Evolutionary conservation across 768 basidiomycete species (phyloP).

Genomic region (Termitomyces sp.): DNA sequence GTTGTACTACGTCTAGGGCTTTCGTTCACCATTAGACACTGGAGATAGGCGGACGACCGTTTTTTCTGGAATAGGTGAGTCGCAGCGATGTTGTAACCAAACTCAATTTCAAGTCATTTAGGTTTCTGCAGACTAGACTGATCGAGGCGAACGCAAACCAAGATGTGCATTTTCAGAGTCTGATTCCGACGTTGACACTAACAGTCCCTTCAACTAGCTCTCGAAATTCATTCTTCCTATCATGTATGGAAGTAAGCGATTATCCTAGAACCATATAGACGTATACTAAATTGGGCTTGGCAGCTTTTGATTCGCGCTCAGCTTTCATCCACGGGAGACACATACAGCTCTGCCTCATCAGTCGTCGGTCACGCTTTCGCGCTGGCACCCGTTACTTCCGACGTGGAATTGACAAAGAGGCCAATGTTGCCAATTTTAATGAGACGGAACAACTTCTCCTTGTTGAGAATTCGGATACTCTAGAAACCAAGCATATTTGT

Average conservation of each 20-base stretch:
- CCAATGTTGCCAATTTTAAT: slow-evolving; percentile 95
- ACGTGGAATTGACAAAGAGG: slow-evolving; percentile 83
- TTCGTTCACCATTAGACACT: neutral
- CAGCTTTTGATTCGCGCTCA: slow-evolving; percentile 84
- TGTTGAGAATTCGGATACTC: slow-evolving; percentile 50
- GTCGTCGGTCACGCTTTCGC: slow-evolving; percentile 88
- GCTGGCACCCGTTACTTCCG: slow-evolving; percentile 98
- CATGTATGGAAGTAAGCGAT: slow-evolving; percentile 84
- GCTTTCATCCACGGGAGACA: slow-evolving; percentile 70
- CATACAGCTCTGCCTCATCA: slow-evolving; percentile 82
- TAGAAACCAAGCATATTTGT: slow-evolving; percentile 29
- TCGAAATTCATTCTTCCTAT: slow-evolving; percentile 87
- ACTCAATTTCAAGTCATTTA: slow-evolving; percentile 15
- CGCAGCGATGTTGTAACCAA: neutral
- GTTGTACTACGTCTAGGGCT: neutral
- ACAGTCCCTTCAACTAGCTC: slow-evolving; percentile 44
- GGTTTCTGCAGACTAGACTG: slow-evolving; percentile 32
- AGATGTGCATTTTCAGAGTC: slow-evolving; percentile 45
- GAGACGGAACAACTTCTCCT: slow-evolving; percentile 95
- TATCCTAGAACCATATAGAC: neutral
- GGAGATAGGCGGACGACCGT: slow-evolving; percentile 75
- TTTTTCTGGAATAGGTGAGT: slow-evolving; percentile 96
- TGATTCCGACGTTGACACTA: neutral
- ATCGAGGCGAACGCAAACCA: slow-evolving; percentile 41
- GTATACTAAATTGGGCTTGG: slow-evolving; percentile 3